phyloP scores from a whole-genome alignment of 2,329 filamentous ascomycete species.

The Rutstroemia sp. region DNA sequence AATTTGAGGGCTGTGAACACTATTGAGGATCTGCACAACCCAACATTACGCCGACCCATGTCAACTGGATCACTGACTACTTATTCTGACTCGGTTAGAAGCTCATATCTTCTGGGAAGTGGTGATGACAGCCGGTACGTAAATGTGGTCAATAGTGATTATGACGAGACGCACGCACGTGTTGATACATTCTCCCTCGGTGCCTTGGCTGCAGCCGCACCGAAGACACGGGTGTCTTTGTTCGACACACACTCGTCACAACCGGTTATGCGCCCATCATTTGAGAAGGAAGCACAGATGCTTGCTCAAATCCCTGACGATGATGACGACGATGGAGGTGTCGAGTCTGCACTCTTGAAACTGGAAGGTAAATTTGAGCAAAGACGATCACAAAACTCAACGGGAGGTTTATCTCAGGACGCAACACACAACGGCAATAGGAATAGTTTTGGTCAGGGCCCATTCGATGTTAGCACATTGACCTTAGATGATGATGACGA shows the following conservation, averaged over 20 bases:
- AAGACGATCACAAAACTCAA: conserved; percentile 30
- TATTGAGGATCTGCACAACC: conserved; percentile 51
- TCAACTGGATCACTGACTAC: conserved; percentile 54
- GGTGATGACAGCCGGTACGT: conserved; percentile 37
- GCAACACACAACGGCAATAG: conserved; percentile 8
- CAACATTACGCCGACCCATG: conserved; percentile 43
- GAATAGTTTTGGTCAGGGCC: conserved; percentile 24
- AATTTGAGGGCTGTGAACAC: conserved; percentile 63
- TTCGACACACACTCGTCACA: conserved; percentile 57
- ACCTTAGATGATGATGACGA: conserved; percentile 13
- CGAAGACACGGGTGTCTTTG: conserved; percentile 43
- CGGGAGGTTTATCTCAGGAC: conserved; percentile 8
- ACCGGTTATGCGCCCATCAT: conserved; percentile 62
- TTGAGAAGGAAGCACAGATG: conserved; percentile 81
- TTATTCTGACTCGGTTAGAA: conserved; percentile 52
- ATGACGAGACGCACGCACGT: conserved; percentile 33
- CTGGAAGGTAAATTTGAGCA: conserved; percentile 79
- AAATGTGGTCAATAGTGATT: conserved; percentile 35
- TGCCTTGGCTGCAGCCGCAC: conserved; percentile 44
- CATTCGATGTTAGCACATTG: conserved; percentile 20
- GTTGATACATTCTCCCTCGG: conserved; percentile 49
- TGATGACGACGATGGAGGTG: conserved; percentile 67
- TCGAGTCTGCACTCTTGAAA: conserved; percentile 88
- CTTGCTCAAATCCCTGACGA: conserved; percentile 86
- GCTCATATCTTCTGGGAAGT: conserved; percentile 42